These are phyloP conservation scores for Chytridium lagenaria DNA, from an alignment of 371 early-diverging fungal species.

Conservation along the genomic window DNA sequence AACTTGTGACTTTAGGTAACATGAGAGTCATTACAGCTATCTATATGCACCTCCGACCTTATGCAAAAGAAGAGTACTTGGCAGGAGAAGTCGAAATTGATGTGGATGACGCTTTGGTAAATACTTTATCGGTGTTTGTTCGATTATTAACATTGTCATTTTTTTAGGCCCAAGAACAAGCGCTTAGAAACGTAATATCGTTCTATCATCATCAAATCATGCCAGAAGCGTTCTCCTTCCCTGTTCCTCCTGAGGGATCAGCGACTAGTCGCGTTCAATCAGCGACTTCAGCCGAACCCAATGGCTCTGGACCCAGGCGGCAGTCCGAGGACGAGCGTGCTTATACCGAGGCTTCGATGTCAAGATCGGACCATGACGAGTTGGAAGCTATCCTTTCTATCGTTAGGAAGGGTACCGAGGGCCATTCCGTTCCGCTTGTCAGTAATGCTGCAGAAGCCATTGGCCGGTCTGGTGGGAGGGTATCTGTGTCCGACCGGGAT, in stretches of 20 bases:
- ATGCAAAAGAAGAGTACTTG: constrained; percentile 76
- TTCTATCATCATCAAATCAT: constrained; percentile 71
- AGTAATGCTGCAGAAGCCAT: not conserved
- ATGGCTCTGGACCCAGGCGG: too few species aligned
- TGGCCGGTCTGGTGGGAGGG: not conserved
- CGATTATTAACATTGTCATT: not conserved
- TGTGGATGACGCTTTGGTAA: constrained; percentile 74
- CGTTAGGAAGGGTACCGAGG: constrained; percentile 10
- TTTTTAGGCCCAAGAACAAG: constrained; percentile 66
- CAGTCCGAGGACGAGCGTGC: not conserved
- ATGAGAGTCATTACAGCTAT: constrained; percentile 84
- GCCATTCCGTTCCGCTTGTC: not conserved
- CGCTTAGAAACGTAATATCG: constrained; percentile 65
- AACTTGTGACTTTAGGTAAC: constrained; percentile 55
- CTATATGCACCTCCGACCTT: constrained; percentile 70
- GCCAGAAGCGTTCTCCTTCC: constrained; percentile 37
- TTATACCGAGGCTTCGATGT: not conserved
- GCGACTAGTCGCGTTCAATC: not conserved
- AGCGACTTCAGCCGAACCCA: not conserved
- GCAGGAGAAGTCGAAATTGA: constrained; percentile 73
- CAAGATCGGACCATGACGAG: constrained; percentile 17
- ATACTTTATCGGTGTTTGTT: not conserved
- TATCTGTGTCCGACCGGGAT: not conserved
- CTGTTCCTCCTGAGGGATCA: constrained; percentile 26
- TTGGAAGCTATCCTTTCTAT: constrained; percentile 23